Conservation (phyloP, 2,329 filamentous ascomycete species). For the Colletotrichum spaethianum region DNA sequence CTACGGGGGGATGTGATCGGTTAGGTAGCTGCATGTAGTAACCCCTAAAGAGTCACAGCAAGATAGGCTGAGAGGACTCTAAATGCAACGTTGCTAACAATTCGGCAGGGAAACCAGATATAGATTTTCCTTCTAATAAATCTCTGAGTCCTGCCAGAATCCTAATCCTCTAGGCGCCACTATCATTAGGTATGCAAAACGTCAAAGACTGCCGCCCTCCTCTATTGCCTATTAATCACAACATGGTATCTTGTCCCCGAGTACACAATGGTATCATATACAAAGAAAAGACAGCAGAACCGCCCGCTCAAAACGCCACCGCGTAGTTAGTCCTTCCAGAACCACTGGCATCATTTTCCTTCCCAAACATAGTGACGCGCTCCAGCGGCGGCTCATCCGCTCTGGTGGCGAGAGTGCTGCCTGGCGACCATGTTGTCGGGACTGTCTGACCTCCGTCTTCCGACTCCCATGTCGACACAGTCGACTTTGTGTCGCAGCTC, state of each 20-base stretch:
- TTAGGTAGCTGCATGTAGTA: neutral
- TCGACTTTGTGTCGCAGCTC: constrained; percentile 63
- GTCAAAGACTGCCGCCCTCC: constrained; percentile 13
- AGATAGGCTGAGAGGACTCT: neutral
- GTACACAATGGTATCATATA: constrained; percentile 38
- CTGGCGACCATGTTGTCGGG: constrained; percentile 65
- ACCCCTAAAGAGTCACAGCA: neutral
- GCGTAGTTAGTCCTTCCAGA: constrained; percentile 35
- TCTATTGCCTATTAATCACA: constrained; percentile 27
- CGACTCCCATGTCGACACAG: constrained; percentile 66
- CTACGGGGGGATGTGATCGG: neutral
- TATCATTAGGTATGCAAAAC: constrained; percentile 17
- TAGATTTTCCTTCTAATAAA: neutral
- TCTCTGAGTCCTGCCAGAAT: neutral
- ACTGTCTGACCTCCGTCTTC: constrained; percentile 60
- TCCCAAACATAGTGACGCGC: constrained; percentile 40
- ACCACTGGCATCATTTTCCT: constrained; percentile 15
- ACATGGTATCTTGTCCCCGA: constrained; percentile 36
- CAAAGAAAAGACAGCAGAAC: constrained; percentile 13
- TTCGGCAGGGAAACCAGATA: neutral
- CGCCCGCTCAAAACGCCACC: constrained; percentile 34
- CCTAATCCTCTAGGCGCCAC: neutral
- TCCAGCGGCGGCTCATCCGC: constrained; percentile 53
- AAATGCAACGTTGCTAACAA: no score
- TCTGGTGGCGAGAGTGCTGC: constrained; percentile 58